Evolutionary conservation across 2,329 filamentous ascomycete species (phyloP).

Genomic region (Metarhizium guizhouense): DNA sequence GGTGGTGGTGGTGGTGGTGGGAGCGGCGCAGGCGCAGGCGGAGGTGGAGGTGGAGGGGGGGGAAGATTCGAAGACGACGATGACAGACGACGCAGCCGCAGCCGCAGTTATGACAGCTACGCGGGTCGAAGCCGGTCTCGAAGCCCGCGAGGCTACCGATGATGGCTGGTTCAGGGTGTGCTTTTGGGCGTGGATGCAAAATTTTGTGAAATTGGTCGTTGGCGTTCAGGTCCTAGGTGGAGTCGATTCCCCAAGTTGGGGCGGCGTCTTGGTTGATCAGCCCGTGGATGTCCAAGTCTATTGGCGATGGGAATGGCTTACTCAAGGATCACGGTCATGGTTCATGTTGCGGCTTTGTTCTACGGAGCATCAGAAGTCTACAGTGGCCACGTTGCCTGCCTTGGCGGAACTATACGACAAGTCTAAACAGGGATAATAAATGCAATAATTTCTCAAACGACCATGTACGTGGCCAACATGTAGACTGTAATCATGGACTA

Average conservation of each 20-base stretch:
- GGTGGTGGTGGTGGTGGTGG: conserved; percentile 17
- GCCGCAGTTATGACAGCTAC: conserved; percentile 36
- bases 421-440: too few species aligned
- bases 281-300: not conserved
- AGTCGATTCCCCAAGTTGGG: not conserved
- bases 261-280: not conserved
- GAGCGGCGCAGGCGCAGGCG: conserved; percentile 7
- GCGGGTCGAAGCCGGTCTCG: conserved; percentile 30
- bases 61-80: conserved; percentile 7
- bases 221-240: conserved; percentile 1
- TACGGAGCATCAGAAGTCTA: too few species aligned
- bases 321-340: not conserved
- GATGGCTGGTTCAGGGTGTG: conserved; percentile 2
- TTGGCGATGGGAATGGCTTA: not conserved
- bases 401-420: too few species aligned
- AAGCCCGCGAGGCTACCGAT: conserved; percentile 27
- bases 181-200: not conserved
- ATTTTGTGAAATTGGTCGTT: not conserved
- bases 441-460: too few species aligned
- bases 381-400: too few species aligned
- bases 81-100: conserved; percentile 36
- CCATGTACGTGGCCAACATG: too few species aligned
- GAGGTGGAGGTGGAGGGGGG: conserved; percentile 21
- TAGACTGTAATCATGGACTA: not conserved
- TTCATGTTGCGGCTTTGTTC: not conserved